Evolutionary conservation across 2,329 filamentous ascomycete genomes (phyloP).

Genomic region (Trichoderma atroviride): DNA sequence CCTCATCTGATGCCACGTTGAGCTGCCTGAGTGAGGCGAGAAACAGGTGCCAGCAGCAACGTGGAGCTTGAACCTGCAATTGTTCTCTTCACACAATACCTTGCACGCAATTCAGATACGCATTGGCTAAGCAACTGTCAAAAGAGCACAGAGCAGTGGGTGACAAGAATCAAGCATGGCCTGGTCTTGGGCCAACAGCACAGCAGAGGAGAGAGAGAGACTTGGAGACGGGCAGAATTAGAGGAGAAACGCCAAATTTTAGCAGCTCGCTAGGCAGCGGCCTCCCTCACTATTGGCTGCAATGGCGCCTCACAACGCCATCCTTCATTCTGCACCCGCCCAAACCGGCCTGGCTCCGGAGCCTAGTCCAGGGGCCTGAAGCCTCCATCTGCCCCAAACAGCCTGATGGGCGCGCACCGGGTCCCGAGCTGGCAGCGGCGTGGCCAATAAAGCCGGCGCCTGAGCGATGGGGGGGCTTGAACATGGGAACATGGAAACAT

Average conservation of each 20-base stretch:
- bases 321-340: slow-evolving; percentile 26
- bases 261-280: not conserved
- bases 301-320: slow-evolving; percentile 12
- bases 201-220: not conserved
- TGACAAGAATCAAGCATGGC: not conserved
- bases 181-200: not conserved
- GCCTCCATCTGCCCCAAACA: slow-evolving; percentile 2
- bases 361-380: slow-evolving; percentile 26
- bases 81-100: not conserved
- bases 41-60: not conserved
- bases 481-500: slow-evolving; percentile 2
- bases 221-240: not conserved
- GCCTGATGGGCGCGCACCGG: not conserved
- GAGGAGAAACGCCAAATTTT: not conserved
- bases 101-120: not conserved
- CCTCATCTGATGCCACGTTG: not conserved
- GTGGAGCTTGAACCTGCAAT: not conserved
- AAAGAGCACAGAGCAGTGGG: not conserved
- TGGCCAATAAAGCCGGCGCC: slow-evolving; percentile 1
- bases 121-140: not conserved
- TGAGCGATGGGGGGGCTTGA: not conserved
- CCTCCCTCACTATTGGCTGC: slow-evolving; percentile 11
- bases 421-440: not conserved
- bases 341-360: slow-evolving; percentile 21
- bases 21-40: not conserved